phyloP scores from a whole-genome alignment of 306 rosid genomes.

The Delonix regia region DNA sequence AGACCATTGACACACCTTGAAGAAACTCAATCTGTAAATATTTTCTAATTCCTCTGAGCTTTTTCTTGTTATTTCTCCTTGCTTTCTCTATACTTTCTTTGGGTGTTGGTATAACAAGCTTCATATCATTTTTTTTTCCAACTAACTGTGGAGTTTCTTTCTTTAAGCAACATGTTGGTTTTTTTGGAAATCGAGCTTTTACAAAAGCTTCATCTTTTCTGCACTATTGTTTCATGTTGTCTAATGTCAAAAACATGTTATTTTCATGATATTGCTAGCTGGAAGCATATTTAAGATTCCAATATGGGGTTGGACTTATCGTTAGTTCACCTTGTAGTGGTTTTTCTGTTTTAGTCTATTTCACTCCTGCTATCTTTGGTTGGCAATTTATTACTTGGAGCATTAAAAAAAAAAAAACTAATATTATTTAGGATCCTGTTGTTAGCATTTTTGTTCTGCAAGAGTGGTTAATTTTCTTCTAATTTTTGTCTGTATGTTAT shows the following conservation, averaged over 20 bases:
- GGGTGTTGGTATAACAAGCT: background rate
- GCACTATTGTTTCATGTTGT: constrained; percentile 17
- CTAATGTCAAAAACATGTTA: background rate
- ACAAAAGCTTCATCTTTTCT: background rate
- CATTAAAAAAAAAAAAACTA: background rate
- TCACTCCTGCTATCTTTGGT: background rate
- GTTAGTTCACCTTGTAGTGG: background rate
- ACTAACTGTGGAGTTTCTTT: background rate
- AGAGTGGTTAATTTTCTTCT: background rate
- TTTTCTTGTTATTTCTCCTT: constrained; percentile 5
- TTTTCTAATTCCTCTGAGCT: constrained; percentile 33
- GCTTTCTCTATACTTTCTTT: background rate
- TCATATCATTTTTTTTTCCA: background rate
- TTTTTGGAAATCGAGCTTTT: background rate
- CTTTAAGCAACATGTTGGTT: constrained; percentile 4
- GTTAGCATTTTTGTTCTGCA: background rate
- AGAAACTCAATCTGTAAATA: constrained; percentile 73
- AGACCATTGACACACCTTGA: constrained; percentile 72
- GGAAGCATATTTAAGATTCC: background rate
- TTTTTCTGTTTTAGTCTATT: background rate
- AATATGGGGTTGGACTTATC: background rate
- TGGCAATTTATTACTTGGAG: constrained; percentile 4
- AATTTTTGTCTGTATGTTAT: background rate
- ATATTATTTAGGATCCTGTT: constrained; percentile 12
- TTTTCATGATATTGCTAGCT: background rate